phyloP scores from a whole-genome alignment of 305 asterid species.

The Fraxinus ornus region DNA sequence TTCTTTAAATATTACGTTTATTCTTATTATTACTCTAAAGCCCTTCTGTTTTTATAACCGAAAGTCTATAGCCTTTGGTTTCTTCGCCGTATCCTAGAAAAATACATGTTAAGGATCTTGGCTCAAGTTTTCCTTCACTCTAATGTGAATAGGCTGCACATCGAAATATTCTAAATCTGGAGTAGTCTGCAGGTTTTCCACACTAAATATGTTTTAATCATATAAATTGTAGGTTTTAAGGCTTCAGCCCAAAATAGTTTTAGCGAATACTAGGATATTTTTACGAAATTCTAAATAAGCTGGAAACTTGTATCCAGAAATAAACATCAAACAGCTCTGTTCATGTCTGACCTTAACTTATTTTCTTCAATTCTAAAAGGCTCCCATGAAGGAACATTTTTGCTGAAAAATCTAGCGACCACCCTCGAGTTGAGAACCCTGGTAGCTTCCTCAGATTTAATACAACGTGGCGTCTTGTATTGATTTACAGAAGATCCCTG shows the following conservation, averaged over 20 bases:
- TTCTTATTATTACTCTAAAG: too few relatives aligned
- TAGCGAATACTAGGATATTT: neutral
- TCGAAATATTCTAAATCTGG: too few relatives aligned
- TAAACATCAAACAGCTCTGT: neutral
- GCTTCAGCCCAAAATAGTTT: neutral
- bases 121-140: too few relatives aligned
- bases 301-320: neutral
- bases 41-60: too few relatives aligned
- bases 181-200: too few relatives aligned
- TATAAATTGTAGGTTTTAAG: too few relatives aligned
- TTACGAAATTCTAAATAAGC: neutral
- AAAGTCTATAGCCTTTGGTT: too few relatives aligned
- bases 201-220: too few relatives aligned
- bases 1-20: too few relatives aligned
- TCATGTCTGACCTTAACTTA: neutral
- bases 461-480: constrained; percentile 11
- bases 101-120: too few relatives aligned
- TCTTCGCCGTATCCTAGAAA: too few relatives aligned
- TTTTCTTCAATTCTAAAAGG: neutral
- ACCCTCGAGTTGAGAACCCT: constrained; percentile 16
- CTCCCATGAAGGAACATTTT: neutral
- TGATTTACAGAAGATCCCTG: constrained; percentile 22
- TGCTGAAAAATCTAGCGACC: constrained; percentile 10
- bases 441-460: neutral
- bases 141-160: too few relatives aligned